phyloP scores from a whole-genome alignment of 208 protist genomes.

The Crithidia sp. region DNA sequence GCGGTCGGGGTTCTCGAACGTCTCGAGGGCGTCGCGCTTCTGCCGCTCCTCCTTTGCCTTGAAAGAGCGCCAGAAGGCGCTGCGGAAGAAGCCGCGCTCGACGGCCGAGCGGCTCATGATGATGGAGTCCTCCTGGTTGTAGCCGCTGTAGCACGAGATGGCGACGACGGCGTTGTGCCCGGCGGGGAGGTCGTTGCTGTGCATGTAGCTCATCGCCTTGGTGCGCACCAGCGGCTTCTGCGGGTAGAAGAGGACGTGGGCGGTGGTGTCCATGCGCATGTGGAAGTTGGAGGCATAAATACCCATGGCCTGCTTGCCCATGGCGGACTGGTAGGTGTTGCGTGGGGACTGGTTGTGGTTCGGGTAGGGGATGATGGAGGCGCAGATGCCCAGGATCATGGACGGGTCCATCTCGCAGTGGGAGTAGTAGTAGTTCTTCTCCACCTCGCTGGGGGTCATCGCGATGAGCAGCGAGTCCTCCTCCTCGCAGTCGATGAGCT shows the following conservation, averaged over 20 bases:
- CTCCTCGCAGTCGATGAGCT: constrained; percentile 99
- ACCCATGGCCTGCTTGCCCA: constrained; percentile 99
- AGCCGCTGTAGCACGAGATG: constrained; percentile 99
- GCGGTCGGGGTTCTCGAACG: constrained; percentile 94
- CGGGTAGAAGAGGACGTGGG: constrained; percentile 98
- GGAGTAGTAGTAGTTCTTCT: constrained; percentile 88
- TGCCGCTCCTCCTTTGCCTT: constrained; percentile 83
- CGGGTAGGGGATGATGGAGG: constrained; percentile 99
- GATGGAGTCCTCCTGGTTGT: constrained; percentile 99
- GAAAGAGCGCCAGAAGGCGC: constrained; percentile 92
- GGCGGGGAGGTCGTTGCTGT: constrained; percentile 96
- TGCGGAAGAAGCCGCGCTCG: constrained; percentile 98
- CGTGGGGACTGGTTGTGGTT: constrained; percentile 99
- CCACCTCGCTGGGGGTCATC: constrained; percentile 73
- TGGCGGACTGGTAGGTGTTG: constrained; percentile 99
- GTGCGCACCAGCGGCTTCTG: constrained; percentile 97
- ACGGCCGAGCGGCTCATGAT: constrained; percentile 98
- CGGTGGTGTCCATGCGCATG: constrained; percentile 98
- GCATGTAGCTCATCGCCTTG: constrained; percentile 95
- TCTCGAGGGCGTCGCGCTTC: constrained; percentile 76
- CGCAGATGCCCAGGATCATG: constrained; percentile 90
- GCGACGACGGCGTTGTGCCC: constrained; percentile 99
- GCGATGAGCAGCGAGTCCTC: constrained; percentile 99
- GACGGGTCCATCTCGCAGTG: constrained; percentile 92
- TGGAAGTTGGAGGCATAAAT: constrained; percentile 96